A percentile compares a stretch with the other conserved stretches of the same genome.
Evolutionary conservation across 2,329 filamentous ascomycete genomes (phyloP).

Genomic region (Verticillium albo-atrum): DNA sequence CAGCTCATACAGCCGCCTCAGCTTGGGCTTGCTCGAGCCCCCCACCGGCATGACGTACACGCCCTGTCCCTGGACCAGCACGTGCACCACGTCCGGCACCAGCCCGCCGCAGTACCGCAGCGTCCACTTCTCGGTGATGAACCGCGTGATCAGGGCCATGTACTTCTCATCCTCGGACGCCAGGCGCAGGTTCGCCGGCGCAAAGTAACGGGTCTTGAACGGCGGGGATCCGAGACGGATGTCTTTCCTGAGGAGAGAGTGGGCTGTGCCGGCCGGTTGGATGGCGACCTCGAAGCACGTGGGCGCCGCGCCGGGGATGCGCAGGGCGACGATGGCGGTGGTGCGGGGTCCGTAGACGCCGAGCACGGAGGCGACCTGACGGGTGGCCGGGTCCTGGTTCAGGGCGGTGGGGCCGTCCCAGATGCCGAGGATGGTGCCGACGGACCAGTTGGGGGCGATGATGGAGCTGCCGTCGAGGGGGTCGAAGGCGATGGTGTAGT

Average conservation of each 20-base stretch:
- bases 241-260: slow-evolving; percentile 32
- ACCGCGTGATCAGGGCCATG: slow-evolving; percentile 41
- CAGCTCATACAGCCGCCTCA: slow-evolving; percentile 55
- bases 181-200: slow-evolving; percentile 56
- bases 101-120: slow-evolving; percentile 57
- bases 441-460: slow-evolving; percentile 53
- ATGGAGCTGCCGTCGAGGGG: slow-evolving; percentile 61
- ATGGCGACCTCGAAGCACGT: slow-evolving; percentile 45
- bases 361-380: slow-evolving; percentile 45
- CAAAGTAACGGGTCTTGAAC: slow-evolving; percentile 52
- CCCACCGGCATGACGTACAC: slow-evolving; percentile 57
- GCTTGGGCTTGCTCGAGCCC: slow-evolving; percentile 45
- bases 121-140: slow-evolving; percentile 50
- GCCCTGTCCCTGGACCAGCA: slow-evolving; percentile 57
- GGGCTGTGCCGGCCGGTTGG: slow-evolving; percentile 1
- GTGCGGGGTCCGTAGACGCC: slow-evolving; percentile 52
- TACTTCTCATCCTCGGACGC: slow-evolving; percentile 48
- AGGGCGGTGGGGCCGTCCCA: slow-evolving; percentile 49
- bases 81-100: slow-evolving; percentile 57
- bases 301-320: slow-evolving; percentile 31
- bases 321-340: slow-evolving; percentile 50
- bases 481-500: slow-evolving; percentile 58
- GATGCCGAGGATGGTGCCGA: slow-evolving; percentile 56
- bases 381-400: slow-evolving; percentile 26
- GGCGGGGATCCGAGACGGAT: slow-evolving; percentile 33